These are phyloP conservation scores for Alternaria metachromatica DNA, from an alignment of 2,329 filamentous ascomycete species.

Conservation along the genomic window DNA sequence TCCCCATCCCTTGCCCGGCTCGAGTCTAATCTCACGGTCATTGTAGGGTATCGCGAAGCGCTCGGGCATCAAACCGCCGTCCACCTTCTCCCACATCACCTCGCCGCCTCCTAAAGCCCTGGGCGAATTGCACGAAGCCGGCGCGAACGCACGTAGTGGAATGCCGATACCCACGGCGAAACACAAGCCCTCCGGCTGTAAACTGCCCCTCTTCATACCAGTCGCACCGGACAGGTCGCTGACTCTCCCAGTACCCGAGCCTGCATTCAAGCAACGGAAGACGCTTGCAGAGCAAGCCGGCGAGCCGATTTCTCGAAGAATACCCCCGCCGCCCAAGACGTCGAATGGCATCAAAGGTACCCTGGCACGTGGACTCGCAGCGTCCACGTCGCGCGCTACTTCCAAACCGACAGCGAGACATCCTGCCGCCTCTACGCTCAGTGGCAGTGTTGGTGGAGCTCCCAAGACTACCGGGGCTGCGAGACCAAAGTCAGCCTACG, in stretches of 20 bases:
- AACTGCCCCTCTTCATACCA: conserved; percentile 20
- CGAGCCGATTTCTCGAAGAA: conserved; percentile 54
- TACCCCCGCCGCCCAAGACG: conserved; percentile 51
- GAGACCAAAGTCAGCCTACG: conserved; percentile 59
- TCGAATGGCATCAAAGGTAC: conserved; percentile 54
- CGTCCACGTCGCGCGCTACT: conserved; percentile 51
- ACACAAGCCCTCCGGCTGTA: conserved; percentile 60
- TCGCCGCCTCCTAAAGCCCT: conserved; percentile 47
- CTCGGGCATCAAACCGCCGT: conserved; percentile 41
- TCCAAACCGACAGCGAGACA: conserved; percentile 52
- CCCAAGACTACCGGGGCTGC: conserved; percentile 53
- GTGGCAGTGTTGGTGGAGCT: conserved; percentile 61
- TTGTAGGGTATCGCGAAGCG: conserved; percentile 34
- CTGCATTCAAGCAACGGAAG: conserved; percentile 56
- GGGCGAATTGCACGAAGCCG: conserved; percentile 59
- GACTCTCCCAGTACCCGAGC: conserved; percentile 52
- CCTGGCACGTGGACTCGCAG: conserved; percentile 49
- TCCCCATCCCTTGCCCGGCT: conserved; percentile 2
- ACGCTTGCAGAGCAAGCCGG: conserved; percentile 57
- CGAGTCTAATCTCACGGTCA: conserved; percentile 19
- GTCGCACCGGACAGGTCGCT: conserved; percentile 21
- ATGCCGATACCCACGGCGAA: conserved; percentile 59
- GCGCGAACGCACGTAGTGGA: conserved; percentile 60
- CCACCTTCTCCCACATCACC: conserved; percentile 30
- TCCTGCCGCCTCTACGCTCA: conserved; percentile 58